Evolutionary conservation across 805 yeast species (phyloP).

Genomic region (Grigorovia yakushimaensis): DNA sequence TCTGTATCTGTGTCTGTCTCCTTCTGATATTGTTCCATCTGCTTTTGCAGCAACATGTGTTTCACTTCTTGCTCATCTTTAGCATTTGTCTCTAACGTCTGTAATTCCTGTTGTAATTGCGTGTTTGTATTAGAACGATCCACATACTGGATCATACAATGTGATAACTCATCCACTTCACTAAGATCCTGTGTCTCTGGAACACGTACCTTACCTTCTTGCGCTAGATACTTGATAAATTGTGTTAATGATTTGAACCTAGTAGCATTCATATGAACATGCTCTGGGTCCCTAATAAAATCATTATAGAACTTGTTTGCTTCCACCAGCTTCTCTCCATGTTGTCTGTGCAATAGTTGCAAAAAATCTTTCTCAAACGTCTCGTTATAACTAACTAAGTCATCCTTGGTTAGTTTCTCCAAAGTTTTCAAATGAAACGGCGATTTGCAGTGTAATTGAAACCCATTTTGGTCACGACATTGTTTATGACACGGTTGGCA

Average conservation of each 20-base stretch:
- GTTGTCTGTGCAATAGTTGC: constrained; percentile 48
- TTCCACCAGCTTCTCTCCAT: constrained; percentile 71
- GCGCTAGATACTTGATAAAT: constrained; percentile 54
- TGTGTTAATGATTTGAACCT: constrained; percentile 61
- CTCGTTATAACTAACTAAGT: constrained; percentile 49
- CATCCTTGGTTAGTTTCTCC: constrained; percentile 36
- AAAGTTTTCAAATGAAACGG: constrained; percentile 63
- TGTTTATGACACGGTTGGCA: constrained; percentile 91
- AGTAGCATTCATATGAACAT: constrained; percentile 87
- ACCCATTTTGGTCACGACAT: constrained; percentile 94
- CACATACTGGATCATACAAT: constrained; percentile 40
- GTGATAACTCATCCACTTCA: too few species aligned
- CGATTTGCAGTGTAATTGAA: constrained; percentile 79
- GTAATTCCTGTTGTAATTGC: constrained; percentile 31
- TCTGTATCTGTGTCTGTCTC: background rate
- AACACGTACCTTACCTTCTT: constrained; percentile 47
- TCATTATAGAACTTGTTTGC: constrained; percentile 88
- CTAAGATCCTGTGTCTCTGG: too few species aligned
- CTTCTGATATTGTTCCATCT: constrained; percentile 32
- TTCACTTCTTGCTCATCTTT: constrained; percentile 40
- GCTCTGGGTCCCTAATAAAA: constrained; percentile 71
- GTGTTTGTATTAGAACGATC: constrained; percentile 45
- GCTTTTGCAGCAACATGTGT: constrained; percentile 37
- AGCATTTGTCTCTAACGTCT: constrained; percentile 30
- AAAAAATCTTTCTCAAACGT: constrained; percentile 59